Conservation (phyloP, 495 filamentous ascomycete genomes). For the Penicillium goetzii region DNA sequence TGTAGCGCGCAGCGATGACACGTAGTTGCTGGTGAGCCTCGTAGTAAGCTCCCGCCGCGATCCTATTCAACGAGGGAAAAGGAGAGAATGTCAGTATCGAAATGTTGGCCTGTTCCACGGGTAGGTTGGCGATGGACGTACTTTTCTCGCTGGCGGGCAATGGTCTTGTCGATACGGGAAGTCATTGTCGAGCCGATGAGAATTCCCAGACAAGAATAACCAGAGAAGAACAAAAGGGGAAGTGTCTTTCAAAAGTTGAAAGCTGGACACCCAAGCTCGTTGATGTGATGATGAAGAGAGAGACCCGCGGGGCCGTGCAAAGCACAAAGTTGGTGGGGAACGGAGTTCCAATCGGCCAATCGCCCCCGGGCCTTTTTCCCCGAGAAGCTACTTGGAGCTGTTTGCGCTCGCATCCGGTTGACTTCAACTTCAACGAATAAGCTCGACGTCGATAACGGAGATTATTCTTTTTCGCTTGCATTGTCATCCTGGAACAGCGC, state of each 20-base stretch:
- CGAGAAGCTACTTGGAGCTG: neutral
- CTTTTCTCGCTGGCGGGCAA: conserved; percentile 72
- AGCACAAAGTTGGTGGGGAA: conserved; percentile 29
- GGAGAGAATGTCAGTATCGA: conserved; percentile 18
- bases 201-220: neutral
- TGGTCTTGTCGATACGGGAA: conserved; percentile 73
- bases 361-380: neutral
- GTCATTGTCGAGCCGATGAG: conserved; percentile 45
- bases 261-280: conserved; percentile 6
- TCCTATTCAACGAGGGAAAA: conserved; percentile 58
- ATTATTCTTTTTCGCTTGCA: neutral
- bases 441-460: neutral
- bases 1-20: conserved; percentile 88
- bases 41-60: conserved; percentile 90
- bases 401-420: conserved; percentile 11
- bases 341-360: neutral
- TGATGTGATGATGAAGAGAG: conserved; percentile 4
- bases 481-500: neutral
- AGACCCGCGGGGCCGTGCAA: conserved; percentile 20
- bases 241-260: neutral
- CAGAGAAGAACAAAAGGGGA: neutral
- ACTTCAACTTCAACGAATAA: neutral
- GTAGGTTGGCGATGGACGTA: conserved; percentile 35
- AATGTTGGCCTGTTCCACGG: neutral
- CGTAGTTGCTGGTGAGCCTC: conserved; percentile 98